Conservation (phyloP, 2,329 filamentous ascomycete species). For the Massarina eburnea region DNA sequence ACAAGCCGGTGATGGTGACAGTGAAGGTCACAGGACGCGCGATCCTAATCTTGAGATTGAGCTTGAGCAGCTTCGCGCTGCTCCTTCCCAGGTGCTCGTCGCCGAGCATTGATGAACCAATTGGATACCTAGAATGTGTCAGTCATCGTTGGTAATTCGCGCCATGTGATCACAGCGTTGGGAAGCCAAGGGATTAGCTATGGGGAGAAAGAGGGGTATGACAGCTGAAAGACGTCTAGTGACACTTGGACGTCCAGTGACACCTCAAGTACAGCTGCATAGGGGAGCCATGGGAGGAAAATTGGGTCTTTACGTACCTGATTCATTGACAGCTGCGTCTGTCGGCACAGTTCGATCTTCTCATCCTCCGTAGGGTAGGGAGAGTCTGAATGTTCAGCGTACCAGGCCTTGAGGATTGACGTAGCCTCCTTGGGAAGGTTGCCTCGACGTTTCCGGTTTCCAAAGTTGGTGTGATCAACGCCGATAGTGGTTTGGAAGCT, state of each 20-base stretch:
- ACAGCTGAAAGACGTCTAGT: background rate
- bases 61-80: slow-evolving; percentile 28
- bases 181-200: background rate
- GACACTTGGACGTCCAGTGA: no score
- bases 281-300: slow-evolving; percentile 57
- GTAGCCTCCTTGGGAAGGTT: slow-evolving; percentile 92
- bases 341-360: slow-evolving; percentile 76
- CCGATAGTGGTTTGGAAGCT: slow-evolving; percentile 33
- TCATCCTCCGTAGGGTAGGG: slow-evolving; percentile 88
- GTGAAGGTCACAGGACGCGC: no score
- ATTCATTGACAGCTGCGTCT: slow-evolving; percentile 79
- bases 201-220: background rate
- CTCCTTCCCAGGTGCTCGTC: slow-evolving; percentile 50
- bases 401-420: slow-evolving; percentile 78
- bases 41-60: no score
- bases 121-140: slow-evolving; percentile 61
- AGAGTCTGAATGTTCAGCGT: slow-evolving; percentile 56
- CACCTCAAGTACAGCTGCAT: slow-evolving; percentile 26
- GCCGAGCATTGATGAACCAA: slow-evolving; percentile 78
- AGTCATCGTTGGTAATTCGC: slow-evolving; percentile 6
- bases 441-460: slow-evolving; percentile 64
- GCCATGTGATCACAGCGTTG: background rate
- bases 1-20: no score
- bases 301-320: slow-evolving; percentile 44
- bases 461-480: slow-evolving; percentile 30